Evolutionary conservation across 805 yeast species (phyloP), one percentile per base, ranked within the genome.

Genomic region (Pichia pseudocactophila): DNA sequence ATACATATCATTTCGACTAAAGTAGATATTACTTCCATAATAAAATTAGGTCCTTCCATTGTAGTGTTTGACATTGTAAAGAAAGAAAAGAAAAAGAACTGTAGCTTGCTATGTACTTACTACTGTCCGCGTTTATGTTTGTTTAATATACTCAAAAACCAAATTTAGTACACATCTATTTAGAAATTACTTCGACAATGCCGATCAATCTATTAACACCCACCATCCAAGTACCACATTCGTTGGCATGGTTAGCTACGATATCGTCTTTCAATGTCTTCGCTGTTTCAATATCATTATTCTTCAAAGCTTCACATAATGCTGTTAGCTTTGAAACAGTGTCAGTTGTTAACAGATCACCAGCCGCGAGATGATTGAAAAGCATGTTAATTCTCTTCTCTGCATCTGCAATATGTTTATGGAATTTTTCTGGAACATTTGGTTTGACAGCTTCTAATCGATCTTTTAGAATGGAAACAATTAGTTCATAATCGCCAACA

Each of bases 181-280:
- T 42, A 26, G 46, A 36, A 13, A 41, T 49, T 7, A 57, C 79
- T 52, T 74, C 77, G 13, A 70, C 76, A 74, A 92, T 85, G 48
- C 81, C 82, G 47, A 90, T 78, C 48, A 92, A 71, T 52, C 97
- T 78, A 62, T 82, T 87, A 37, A 92, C 81, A 53, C 98, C 98
- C 27, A 83, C 76, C 66, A 83, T 76, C 98, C 98, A 92, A 54
- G 82, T 78, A 12, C 95, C 96, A 49, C 82, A 76, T 61, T 89
- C 95, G 19, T 73, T 76, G 19, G 80, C 72, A 48, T 75, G 71
- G 30, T 74, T 71, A 7, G 86, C 71, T 18, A 82, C 74, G 46
- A 92, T 72, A 40, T 77, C 75, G 30, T 69, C 59, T 47, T 76
- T 77, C 28, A 75, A 52, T 2, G 70, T 61, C 40, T 70, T 62